These are phyloP conservation scores for Akanthomyces dipterigenus DNA, from an alignment of 2,329 filamentous ascomycete genomes.

Conservation along the genomic window DNA sequence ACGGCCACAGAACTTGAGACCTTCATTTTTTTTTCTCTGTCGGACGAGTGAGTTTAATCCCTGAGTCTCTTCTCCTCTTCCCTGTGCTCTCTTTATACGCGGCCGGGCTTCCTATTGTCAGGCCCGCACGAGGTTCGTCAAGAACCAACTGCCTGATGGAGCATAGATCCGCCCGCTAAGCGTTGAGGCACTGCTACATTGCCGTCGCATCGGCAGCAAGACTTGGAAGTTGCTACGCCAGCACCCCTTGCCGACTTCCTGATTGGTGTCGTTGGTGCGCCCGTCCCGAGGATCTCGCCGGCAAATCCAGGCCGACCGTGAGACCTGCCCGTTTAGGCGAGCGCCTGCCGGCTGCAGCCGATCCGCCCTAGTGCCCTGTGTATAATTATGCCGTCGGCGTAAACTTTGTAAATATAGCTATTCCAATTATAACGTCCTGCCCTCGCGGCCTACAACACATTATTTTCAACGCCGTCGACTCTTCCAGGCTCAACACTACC, in stretches of 20 bases:
- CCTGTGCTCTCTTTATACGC: not conserved
- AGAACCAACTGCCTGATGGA: conserved; percentile 9
- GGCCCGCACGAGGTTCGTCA: not conserved
- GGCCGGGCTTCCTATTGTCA: not conserved
- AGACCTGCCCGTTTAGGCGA: conserved; percentile 1
- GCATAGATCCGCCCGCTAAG: conserved; percentile 2
- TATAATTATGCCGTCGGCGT: not conserved
- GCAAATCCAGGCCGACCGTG: not conserved
- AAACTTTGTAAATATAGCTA: not conserved
- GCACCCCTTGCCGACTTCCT: not conserved
- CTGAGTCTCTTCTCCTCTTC: not conserved
- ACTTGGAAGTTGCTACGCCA: not conserved
- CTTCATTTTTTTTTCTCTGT: conserved; percentile 7
- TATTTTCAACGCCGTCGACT: too few relatives aligned
- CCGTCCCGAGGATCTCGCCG: not conserved
- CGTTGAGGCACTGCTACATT: not conserved
- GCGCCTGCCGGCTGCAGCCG: not conserved
- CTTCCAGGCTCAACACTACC: too few relatives aligned
- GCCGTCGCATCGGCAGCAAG: not conserved
- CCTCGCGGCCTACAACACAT: too few relatives aligned
- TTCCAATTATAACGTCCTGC: too few relatives aligned
- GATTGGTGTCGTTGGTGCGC: not conserved
- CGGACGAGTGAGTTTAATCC: not conserved
- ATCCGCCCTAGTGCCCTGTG: not conserved
- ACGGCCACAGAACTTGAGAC: not conserved